Evolutionary conservation across 805 yeast species (phyloP), one percentile per base, ranked within the genome.

Genomic region (Martiniozyma abietophila): DNA sequence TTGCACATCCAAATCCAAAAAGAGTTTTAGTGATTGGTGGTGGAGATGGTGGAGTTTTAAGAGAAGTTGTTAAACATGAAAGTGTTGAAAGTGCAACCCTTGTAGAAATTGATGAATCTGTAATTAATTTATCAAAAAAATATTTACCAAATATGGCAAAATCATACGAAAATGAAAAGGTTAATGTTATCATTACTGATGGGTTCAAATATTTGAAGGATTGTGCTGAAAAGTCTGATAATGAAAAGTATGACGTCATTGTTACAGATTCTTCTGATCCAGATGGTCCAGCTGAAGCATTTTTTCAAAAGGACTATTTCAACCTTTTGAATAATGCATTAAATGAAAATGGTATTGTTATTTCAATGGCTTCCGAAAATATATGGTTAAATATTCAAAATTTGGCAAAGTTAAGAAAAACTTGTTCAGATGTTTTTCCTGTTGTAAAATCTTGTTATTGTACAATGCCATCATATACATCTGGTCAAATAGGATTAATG

Each of bases 21-120:
- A 79, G 71, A 50, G 96, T 94, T 17, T 68, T 89, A 37, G 97
- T 89, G 44, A 82, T 89, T 53, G 98, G 98, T 40, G 98, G 98
- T 45, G 98, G 98, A 54, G 98, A 89, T 59, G 98, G 98, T 50
- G 97, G 97, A 62, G 97, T 89, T 34, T 71, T 89, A 52, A 76
- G 97, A 64, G 97, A 89, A 63, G 71, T 88, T 54, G 83, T 86
- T 54, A 89, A 89, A 64, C 96, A 89, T 62, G 76, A 73, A 34
- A 59, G 72, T 41, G 84, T 89, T 36, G 95, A 86, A 59, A 80
- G 80, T 62, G 95, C 94, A 31, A 73, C 82, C 64, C 69, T 89
- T 46, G 86, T 95, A n/a, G 96, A 86, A 52, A 88, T 86, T 43
- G 96, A 86, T 58, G 79, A 77, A 51, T 69, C 77, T 41, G 96